Conservation (phyloP, 371 early-diverging fungal species). For the Mortierella sp. region DNA sequence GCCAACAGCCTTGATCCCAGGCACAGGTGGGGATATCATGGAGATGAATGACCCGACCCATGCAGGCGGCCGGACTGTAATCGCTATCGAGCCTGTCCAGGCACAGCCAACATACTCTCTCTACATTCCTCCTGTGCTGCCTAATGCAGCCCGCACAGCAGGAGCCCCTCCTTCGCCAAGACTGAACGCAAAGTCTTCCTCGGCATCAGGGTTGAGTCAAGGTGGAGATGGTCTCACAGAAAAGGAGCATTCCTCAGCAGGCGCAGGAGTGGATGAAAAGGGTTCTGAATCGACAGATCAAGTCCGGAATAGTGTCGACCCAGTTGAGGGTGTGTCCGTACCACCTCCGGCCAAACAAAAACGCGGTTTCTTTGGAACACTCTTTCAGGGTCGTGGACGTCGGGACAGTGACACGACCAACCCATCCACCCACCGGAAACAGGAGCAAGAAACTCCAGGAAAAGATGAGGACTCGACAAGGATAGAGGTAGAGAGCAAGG, state of each 20-base stretch:
- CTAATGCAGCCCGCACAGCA: not conserved
- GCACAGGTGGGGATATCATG: conserved; percentile 33
- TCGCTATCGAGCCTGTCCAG: conserved; percentile 44
- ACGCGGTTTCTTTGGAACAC: conserved; percentile 25
- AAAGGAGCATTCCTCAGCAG: no score
- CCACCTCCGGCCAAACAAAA: conserved; percentile 8
- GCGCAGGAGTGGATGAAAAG: no score
- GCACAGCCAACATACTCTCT: conserved; percentile 42
- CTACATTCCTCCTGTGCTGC: conserved; percentile 28
- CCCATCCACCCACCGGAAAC: no score
- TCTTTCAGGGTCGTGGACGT: conserved; percentile 11
- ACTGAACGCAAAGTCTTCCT: no score
- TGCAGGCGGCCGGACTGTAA: conserved; percentile 23
- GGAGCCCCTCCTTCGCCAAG: no score
- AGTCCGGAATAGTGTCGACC: no score
- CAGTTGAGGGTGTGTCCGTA: no score
- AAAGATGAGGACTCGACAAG: not conserved
- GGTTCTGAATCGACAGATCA: no score
- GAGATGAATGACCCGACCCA: conserved; percentile 49
- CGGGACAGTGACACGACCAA: no score
- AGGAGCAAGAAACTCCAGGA: not conserved
- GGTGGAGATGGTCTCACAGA: no score
- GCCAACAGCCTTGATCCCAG: conserved; percentile 11
- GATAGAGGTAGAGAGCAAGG: conserved; percentile 4
- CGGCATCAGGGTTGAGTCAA: no score